These are phyloP conservation scores for Serpula lacrymans DNA, from an alignment of 768 basidiomycete species.

Conservation along the genomic window DNA sequence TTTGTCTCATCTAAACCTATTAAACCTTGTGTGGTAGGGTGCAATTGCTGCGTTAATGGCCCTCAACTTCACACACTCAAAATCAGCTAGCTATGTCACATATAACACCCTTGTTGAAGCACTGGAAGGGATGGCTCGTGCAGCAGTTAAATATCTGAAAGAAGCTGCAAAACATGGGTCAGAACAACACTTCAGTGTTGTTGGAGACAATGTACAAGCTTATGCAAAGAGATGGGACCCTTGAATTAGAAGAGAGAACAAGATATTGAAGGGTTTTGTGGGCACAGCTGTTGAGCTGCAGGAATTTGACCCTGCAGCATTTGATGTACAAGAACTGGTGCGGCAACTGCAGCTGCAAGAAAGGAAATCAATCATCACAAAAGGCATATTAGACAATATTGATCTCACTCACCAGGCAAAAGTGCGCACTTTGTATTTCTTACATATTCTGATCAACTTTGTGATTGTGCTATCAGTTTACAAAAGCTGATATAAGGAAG, in stretches of 20 bases:
- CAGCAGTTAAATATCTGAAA: not conserved
- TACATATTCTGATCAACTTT: slow-evolving; percentile 5
- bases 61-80: slow-evolving; percentile 5
- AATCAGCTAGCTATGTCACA: slow-evolving; percentile 4
- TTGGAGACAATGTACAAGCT: slow-evolving; percentile 13
- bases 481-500: not conserved
- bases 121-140: slow-evolving; percentile 6
- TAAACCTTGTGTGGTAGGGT: slow-evolving; percentile 5
- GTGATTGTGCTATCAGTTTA: slow-evolving; percentile 4
- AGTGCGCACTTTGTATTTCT: slow-evolving; percentile 4
- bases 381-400: slow-evolving; percentile 7
- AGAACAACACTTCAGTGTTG: slow-evolving; percentile 4
- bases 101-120: slow-evolving; percentile 4
- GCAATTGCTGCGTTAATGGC: not conserved
- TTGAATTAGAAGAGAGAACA: slow-evolving; percentile 7
- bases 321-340: slow-evolving; percentile 4
- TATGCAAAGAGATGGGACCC: slow-evolving; percentile 5
- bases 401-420: slow-evolving; percentile 4
- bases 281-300: slow-evolving; percentile 8
- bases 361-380: slow-evolving; percentile 2
- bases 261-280: slow-evolving; percentile 15
- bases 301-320: slow-evolving; percentile 5
- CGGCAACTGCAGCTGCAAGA: not conserved
- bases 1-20: too few species aligned
- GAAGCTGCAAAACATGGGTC: not conserved